Conservation (phyloP, 257 asterid genomes). For the Salvia splendens region DNA sequence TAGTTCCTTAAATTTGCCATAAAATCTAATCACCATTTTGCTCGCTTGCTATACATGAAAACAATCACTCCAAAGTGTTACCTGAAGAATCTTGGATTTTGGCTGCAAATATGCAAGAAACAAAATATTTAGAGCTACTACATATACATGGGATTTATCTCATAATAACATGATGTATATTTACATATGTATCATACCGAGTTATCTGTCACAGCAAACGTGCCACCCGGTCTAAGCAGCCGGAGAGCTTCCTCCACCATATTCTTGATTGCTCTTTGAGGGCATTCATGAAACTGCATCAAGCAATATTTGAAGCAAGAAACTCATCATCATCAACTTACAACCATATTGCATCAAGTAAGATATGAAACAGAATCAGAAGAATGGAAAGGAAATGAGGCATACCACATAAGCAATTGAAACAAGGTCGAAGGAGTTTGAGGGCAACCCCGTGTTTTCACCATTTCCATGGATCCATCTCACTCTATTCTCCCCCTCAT, state of each 20-base stretch:
- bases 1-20: slow-evolving; percentile 48
- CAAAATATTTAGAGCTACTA: slow-evolving; percentile 12
- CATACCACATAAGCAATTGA: slow-evolving; percentile 88
- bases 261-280: slow-evolving; percentile 80
- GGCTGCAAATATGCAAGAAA: slow-evolving; percentile 64
- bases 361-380: background rate
- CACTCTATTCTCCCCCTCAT: slow-evolving; percentile 43
- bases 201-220: slow-evolving; percentile 81
- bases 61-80: slow-evolving; percentile 13
- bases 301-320: background rate
- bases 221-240: slow-evolving; percentile 91
- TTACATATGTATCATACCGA: slow-evolving; percentile 50
- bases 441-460: slow-evolving; percentile 86
- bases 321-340: slow-evolving; percentile 1
- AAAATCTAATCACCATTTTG: background rate
- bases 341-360: background rate
- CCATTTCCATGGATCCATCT: slow-evolving; percentile 87
- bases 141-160: background rate
- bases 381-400: slow-evolving; percentile 19
- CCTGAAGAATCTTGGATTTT: slow-evolving; percentile 97
- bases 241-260: slow-evolving; percentile 72
- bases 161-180: background rate
- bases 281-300: slow-evolving; percentile 90
- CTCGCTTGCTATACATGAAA: too few species aligned
- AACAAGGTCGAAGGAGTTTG: slow-evolving; percentile 79